Base-by-base conservation (phyloP, 495 filamentous ascomycete species). In the Talaromyces proteolyticus region DNA sequence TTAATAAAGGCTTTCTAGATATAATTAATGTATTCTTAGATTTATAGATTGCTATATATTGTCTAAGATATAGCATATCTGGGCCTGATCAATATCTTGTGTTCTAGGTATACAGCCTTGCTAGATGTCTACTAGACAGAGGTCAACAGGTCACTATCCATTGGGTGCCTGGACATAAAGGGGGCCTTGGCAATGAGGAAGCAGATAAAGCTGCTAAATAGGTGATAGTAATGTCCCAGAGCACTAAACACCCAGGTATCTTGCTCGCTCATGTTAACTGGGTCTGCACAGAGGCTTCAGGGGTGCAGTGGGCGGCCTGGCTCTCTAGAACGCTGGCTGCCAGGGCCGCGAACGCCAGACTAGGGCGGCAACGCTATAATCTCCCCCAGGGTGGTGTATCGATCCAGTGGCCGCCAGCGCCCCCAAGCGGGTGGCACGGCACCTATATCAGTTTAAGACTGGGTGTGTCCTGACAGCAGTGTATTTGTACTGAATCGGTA, bases 81-180 rank as follows among this genome's bases (percentile, higher is more conserved):
- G 49, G 49, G 1, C 1, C 17, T 3, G 41, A 40, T 6, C 41
- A 51, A 18, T 1, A 6, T 16, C 25, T 44, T 23, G 25, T 40
- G 0, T 22, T 51, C 6, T 26, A 40, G 22, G 49, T 40, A 12
- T 17, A 44, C 7, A 17, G 3, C 6, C 37, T 39, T 0, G 49
- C 41, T 8, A 3, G 14, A 3, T 3, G 18, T 10, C 49, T 51
- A 1, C n/a, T 11, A 2, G 4, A 1, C 10, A 29, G 23, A 2
- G 42, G 49, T n/a, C n/a, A n/a, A n/a, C n/a, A n/a, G n/a, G n/a
- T n/a, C n/a, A n/a, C 26, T 29, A 29, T 55, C 39, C 42, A 47
- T 24, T 55, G 53, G 29, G 52, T 52, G 20, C 49, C 49, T 22
- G 53, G 49, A 42, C 53, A 55, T 49, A 34, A 34, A 42, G 53